Percentiles rank a stretch among this genome's conserved stretches.
Evolutionary conservation across 306 rosid species (phyloP).

Genomic region (Acacia confusa): DNA sequence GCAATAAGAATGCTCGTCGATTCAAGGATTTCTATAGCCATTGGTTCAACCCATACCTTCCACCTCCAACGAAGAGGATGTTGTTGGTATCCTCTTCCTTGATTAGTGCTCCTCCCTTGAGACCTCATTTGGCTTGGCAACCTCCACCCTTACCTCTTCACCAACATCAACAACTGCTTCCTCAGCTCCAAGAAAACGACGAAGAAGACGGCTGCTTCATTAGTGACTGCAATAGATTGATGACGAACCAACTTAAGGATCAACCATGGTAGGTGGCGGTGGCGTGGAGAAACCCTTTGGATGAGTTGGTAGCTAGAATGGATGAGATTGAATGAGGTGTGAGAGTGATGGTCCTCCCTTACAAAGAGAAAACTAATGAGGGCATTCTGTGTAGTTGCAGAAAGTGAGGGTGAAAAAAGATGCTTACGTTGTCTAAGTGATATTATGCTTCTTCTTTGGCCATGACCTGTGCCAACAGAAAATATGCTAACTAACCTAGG

Average conservation of each 20-base stretch:
- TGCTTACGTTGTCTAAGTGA: too few species aligned
- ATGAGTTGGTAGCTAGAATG: conserved; percentile 31
- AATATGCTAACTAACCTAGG: too few species aligned
- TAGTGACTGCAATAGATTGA: background rate
- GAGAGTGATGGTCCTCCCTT: conserved; percentile 45
- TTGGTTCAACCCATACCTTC: too few species aligned
- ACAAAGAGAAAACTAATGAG: too few species aligned
- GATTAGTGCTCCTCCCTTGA: conserved; percentile 66
- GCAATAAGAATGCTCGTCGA: conserved; percentile 31
- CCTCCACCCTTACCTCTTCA: conserved; percentile 74
- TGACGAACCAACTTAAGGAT: background rate
- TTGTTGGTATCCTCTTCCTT: conserved; percentile 54
- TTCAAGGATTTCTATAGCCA: conserved; percentile 40
- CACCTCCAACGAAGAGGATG: conserved; percentile 40
- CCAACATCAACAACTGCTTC: conserved; percentile 61
- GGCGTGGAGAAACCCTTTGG: conserved; percentile 55
- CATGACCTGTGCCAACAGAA: too few species aligned
- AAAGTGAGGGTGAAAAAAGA: too few species aligned
- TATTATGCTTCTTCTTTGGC: too few species aligned
- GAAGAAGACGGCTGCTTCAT: conserved; percentile 6
- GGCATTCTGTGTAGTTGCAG: too few species aligned
- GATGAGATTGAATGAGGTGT: conserved; percentile 65
- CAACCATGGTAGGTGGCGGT: conserved; percentile 54
- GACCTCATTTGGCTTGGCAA: conserved; percentile 74
- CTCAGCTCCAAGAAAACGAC: conserved; percentile 39